Conservation (phyloP, 2,329 filamentous ascomycete species). For the Gliomastix tumulicola region DNA sequence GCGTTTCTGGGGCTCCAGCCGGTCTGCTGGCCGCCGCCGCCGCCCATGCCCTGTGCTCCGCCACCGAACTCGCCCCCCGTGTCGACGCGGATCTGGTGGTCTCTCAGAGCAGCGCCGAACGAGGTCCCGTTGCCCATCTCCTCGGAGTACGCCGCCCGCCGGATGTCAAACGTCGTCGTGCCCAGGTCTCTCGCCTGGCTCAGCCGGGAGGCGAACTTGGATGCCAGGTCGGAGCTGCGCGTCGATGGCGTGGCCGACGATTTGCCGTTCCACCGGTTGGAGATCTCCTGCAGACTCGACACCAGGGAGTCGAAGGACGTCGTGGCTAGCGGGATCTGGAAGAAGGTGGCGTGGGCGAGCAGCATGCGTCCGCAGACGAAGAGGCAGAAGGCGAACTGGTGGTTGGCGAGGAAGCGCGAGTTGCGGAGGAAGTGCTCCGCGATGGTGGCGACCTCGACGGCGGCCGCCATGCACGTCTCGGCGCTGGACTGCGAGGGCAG, state of each 20-base stretch:
- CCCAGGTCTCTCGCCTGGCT: too few relatives aligned
- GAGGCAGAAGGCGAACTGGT: conserved; percentile 29
- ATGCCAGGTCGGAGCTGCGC: background rate
- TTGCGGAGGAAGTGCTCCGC: conserved; percentile 23
- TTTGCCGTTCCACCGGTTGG: background rate
- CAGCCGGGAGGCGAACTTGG: conserved; percentile 1
- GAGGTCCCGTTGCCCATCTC: too few relatives aligned
- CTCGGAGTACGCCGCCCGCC: too few relatives aligned
- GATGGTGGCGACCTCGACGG: conserved; percentile 28
- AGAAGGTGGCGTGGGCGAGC: conserved; percentile 1
- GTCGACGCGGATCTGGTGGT: too few relatives aligned
- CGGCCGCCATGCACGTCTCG: conserved; percentile 30
- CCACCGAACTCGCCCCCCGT: too few relatives aligned
- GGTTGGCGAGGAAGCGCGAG: conserved; percentile 16
- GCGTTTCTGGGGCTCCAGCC: too few relatives aligned
- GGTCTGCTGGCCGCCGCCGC: too few relatives aligned
- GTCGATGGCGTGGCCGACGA: background rate
- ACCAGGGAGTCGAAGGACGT: background rate
- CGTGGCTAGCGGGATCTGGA: background rate
- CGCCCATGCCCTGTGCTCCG: too few relatives aligned
- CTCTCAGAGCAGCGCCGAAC: too few relatives aligned
- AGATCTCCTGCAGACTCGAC: background rate
- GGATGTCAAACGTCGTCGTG: too few relatives aligned
- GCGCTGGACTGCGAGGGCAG: conserved; percentile 28
- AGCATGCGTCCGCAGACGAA: conserved; percentile 21